A percentile compares a stretch with the other conserved stretches of the same genome.
These are phyloP conservation scores for Platanthera zijinensis DNA, from an alignment of 106 monocot species.

Conservation along the genomic window DNA sequence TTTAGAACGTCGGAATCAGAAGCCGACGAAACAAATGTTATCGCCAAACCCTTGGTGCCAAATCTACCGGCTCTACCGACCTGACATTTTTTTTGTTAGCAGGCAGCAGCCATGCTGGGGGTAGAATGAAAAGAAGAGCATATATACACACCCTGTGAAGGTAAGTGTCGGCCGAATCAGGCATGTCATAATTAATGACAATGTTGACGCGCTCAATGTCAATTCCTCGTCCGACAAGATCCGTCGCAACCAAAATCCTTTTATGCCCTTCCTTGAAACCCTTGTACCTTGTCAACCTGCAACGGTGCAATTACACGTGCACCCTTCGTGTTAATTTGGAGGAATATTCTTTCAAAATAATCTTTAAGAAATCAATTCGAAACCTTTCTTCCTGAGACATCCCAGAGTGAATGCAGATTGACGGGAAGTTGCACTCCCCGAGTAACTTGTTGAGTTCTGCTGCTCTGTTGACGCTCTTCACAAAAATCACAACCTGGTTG, in stretches of 20 bases:
- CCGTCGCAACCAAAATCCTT: conserved; percentile 92
- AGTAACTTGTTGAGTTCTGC: conserved; percentile 92
- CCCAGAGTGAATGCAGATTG: conserved; percentile 98
- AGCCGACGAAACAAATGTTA: conserved; percentile 94
- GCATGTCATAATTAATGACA: conserved; percentile 99
- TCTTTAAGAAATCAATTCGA: background rate
- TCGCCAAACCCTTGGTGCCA: conserved; percentile 97
- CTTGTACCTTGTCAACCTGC: conserved; percentile 91
- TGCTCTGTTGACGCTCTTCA: conserved; percentile 90
- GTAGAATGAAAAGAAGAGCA: background rate
- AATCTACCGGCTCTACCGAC: conserved; percentile 90
- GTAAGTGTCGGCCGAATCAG: conserved; percentile 97
- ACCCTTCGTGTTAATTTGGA: too few species aligned
- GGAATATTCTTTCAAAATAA: too few species aligned
- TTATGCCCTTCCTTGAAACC: conserved; percentile 98
- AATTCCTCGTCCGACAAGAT: conserved; percentile 94
- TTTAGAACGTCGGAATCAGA: conserved; percentile 95
- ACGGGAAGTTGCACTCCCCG: conserved; percentile 95
- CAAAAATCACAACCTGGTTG: conserved; percentile 99
- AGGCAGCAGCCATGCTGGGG: background rate
- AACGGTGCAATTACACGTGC: background rate
- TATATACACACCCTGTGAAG: conserved; percentile 67
- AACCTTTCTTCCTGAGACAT: conserved; percentile 98
- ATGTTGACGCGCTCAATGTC: conserved; percentile 99
- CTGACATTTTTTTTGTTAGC: conserved; percentile 11